phyloP scores from a whole-genome alignment of 352 stramenopile genomes.

The Pythium brachiatum region DNA sequence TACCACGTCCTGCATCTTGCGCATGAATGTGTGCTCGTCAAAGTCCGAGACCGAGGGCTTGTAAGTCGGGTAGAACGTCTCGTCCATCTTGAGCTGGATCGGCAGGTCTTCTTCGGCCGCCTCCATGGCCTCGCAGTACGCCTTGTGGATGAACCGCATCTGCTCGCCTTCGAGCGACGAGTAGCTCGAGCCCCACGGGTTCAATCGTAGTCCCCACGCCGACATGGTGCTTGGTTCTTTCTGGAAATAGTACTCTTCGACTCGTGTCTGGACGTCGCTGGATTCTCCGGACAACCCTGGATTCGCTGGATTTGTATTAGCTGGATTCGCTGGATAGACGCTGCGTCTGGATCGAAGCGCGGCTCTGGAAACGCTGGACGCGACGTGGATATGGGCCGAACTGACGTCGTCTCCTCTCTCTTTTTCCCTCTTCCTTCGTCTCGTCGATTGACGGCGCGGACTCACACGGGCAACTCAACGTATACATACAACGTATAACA shows the following conservation, averaged over 20 bases:
- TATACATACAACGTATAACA: conserved; percentile 21
- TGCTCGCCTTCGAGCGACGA: conserved; percentile 83
- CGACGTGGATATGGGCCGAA: conserved; percentile 12
- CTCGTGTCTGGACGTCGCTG: background rate
- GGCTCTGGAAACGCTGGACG: background rate
- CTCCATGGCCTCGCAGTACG: conserved; percentile 84
- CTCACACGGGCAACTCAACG: conserved; percentile 16
- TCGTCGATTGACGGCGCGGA: conserved; percentile 11
- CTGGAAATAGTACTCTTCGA: background rate
- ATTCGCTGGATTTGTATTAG: background rate
- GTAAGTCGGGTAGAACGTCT: conserved; percentile 76
- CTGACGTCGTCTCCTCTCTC: conserved; percentile 20
- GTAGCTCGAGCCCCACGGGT: conserved; percentile 80
- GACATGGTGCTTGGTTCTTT: conserved; percentile 45
- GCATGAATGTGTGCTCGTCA: conserved; percentile 85
- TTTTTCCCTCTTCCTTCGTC: conserved; percentile 22
- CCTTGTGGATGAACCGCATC: conserved; percentile 85
- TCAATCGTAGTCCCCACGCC: conserved; percentile 78
- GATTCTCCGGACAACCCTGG: background rate
- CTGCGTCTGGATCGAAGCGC: background rate
- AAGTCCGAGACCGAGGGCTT: conserved; percentile 77
- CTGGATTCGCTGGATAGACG: background rate
- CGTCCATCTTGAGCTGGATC: conserved; percentile 82
- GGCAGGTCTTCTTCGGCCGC: conserved; percentile 79
- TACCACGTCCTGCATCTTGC: conserved; percentile 86